Base-by-base conservation (phyloP, 2,329 filamentous ascomycete genomes). In the Davidsoniella australis region DNA sequence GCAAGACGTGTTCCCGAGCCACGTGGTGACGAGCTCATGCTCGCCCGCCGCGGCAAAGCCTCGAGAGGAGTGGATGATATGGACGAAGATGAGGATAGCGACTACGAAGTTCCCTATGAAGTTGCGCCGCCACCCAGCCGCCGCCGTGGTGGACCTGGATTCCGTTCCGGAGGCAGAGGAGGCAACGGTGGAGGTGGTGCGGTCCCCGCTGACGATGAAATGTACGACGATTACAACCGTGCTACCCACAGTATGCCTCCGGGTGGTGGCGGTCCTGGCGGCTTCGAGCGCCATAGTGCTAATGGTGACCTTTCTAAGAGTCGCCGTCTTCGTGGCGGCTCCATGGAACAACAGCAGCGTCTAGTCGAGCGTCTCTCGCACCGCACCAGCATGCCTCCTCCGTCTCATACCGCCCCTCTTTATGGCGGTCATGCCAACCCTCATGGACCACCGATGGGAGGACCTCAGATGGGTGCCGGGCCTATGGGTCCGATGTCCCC, bases 321-420 rank as follows among this genome's bases (percentile, higher is more conserved):
- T n/a, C 47, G 51, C 18, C 51, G 51, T n/a, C 20, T 20, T 10
- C 51, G 51, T 38, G 51, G 41, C 17, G 44, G 18, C 17, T 49
- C 51, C 1, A 33, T 33, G 29, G 29, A 33, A 33, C 41, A 33
- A 17, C 40, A 44, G 16, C 47, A 39, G 12, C 47, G 47, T 6
- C 43, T 48, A 10, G 18, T 24, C 29, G 51, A 48, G 10, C 47
- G 51, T 17, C 36, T 46, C 24, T 38, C 23, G 10, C 29, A 41
- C 26, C 47, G 51, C 16, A 53, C 43, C 36, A 53, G 51, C 17
- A 48, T 53, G 43, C 51, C 51, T 24, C 51, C 51, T 29, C 47
- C 51, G 12, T 44, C 51, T n/a, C 42, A 36, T 12, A 49, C 47
- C 6, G 51, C 51, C 7, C 51, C 51, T 4, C 39, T 43, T 16